Base-by-base conservation (phyloP, 2,329 filamentous ascomycete species). In the Trichothecium sympodiale region DNA sequence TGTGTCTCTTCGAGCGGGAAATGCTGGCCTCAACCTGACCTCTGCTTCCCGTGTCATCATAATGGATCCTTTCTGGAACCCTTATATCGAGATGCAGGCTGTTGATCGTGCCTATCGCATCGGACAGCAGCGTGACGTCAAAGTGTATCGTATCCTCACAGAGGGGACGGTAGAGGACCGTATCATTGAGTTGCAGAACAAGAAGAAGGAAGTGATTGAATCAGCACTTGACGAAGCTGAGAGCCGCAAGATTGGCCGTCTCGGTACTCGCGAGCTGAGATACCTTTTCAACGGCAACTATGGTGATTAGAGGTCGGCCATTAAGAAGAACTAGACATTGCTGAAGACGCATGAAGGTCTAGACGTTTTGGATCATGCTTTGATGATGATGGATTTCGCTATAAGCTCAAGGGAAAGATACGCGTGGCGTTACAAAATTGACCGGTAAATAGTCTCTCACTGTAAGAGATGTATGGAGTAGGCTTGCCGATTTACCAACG, bases 61-160 rank as follows among this genome's bases (percentile, higher is more conserved):
- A 43, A 77, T 94, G 51, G 87, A 94, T 52, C 87, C 87, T 0
- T 94, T 93, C 61, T 94, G 86, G 85, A 95, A 94, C 43, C 88
- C 87, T 0, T 94, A 82, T 52, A 82, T 93, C 33, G 88, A 94
- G 59, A 85, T 87, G 57, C 88, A 95, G 59, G 88, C 88, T 4
- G 80, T 94, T 34, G 88, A 94, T 54, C 81, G 88, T 16, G 84
- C 87, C 3, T 82, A 94, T 56, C 81, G 88, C 8, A 88, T 94
- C 46, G 87, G 87, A 1, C 88, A 95, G 59, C 62, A 68, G 44
- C 69, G 70, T 4, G 63, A 77, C 7, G 88, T 94, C 4, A 70
- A 77, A 37, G 80, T 95, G 1, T 86, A 94, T 53, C 79, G 85
- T 4, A 72, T 94, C 17, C 61, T 94, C 3, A 75, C 89, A 7